phyloP scores from a whole-genome alignment of 257 asterid genomes.

The Salvia splendens region DNA sequence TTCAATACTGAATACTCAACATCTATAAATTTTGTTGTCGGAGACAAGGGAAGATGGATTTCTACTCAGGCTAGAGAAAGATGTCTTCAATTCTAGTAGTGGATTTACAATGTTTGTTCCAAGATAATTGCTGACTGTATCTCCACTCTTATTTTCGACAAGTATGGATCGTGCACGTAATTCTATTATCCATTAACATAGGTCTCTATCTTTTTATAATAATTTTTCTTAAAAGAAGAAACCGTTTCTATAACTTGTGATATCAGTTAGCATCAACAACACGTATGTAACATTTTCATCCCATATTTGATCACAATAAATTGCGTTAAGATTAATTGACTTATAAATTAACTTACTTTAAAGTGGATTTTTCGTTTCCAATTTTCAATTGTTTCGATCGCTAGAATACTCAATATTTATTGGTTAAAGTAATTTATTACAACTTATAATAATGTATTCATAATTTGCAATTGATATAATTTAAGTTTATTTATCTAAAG shows the following conservation, averaged over 20 bases:
- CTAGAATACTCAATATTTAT: too few species aligned
- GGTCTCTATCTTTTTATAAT: not conserved
- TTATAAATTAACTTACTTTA: too few species aligned
- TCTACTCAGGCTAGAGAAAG: constrained; percentile 18
- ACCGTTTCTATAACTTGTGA: not conserved
- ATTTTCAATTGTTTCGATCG: too few species aligned
- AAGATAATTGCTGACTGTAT: constrained; percentile 25
- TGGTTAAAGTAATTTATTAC: too few species aligned
- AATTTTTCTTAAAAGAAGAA: not conserved
- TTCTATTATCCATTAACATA: not conserved
- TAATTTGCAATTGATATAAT: not conserved
- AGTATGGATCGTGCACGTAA: constrained; percentile 13
- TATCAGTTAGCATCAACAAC: not conserved
- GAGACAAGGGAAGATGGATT: constrained; percentile 13
- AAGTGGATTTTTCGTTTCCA: too few species aligned
- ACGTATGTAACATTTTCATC: not conserved
- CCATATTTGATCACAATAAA: too few species aligned
- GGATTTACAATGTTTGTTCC: not conserved
- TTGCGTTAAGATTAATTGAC: too few species aligned
- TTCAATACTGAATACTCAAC: not conserved
- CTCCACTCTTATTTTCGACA: not conserved
- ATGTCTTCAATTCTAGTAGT: not conserved
- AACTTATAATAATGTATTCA: too few species aligned
- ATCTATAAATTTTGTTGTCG: not conserved
- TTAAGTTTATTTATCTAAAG: not conserved